phyloP scores from a whole-genome alignment of 2,329 filamentous ascomycete genomes.

The Trichoderma polysporum region DNA sequence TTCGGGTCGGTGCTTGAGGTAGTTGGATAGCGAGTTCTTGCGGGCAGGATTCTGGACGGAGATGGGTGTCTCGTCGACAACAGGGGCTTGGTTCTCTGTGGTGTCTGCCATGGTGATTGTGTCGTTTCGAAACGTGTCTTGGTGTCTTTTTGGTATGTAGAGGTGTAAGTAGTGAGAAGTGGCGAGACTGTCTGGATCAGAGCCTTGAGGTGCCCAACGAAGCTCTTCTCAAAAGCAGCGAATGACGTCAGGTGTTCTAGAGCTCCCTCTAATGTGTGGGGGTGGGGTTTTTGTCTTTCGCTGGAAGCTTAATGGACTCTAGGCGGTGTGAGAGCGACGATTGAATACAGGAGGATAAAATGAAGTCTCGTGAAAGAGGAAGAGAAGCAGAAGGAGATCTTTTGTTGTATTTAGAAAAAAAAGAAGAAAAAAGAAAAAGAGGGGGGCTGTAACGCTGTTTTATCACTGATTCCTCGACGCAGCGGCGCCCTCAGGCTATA shows the following conservation, averaged over 20 bases:
- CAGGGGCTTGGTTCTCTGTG: constrained; percentile 24
- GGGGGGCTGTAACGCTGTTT: constrained; percentile 15
- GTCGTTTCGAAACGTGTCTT: background rate
- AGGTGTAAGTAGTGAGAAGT: background rate
- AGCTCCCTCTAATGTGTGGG: constrained; percentile 7
- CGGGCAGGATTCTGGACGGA: constrained; percentile 53
- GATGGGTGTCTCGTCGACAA: constrained; percentile 54
- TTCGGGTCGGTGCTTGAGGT: constrained; percentile 70
- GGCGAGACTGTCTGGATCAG: constrained; percentile 1
- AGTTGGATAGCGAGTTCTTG: constrained; percentile 71
- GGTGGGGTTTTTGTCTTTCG: constrained; percentile 1
- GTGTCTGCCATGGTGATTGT: constrained; percentile 20
- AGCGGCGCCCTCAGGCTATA: background rate
- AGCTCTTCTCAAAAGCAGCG: background rate
- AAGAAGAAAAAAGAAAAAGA: background rate
- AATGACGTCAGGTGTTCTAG: constrained; percentile 19
- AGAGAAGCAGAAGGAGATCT: background rate
- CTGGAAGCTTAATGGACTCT: background rate
- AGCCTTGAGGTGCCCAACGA: constrained; percentile 15
- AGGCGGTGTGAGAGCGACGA: background rate
- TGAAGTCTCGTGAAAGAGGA: background rate
- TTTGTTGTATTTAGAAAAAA: background rate
- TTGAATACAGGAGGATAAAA: background rate
- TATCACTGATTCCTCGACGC: background rate
- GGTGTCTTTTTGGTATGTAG: background rate